These are phyloP conservation scores for Arthonia radiata DNA, from an alignment of 495 filamentous ascomycete species.

Conservation along the genomic window DNA sequence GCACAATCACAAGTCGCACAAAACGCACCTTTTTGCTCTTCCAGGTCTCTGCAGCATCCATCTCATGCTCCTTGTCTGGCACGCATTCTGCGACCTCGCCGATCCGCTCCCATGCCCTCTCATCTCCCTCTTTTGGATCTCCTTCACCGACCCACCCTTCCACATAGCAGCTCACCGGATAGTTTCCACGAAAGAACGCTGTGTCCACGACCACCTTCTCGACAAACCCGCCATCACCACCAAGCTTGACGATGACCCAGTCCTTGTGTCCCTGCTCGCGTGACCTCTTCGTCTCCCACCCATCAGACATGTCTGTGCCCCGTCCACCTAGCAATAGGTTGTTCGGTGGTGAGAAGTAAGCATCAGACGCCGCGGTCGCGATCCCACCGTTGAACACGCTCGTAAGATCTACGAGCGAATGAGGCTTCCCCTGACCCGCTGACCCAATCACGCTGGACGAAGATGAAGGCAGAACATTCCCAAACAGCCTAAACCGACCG, in stretches of 20 bases:
- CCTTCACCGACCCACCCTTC: too few species aligned
- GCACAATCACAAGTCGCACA: constrained; percentile 73
- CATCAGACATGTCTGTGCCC: constrained; percentile 80
- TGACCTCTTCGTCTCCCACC: constrained; percentile 77
- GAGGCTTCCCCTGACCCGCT: too few species aligned
- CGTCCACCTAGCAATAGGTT: constrained; percentile 69
- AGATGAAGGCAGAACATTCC: constrained; percentile 47
- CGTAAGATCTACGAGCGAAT: constrained; percentile 64
- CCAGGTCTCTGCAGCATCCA: too few species aligned
- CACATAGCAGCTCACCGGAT: too few species aligned
- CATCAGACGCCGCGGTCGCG: constrained; percentile 50
- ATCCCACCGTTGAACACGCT: constrained; percentile 62
- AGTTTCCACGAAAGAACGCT: constrained; percentile 77
- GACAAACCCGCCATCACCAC: constrained; percentile 42
- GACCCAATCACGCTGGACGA: too few species aligned
- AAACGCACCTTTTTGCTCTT: too few species aligned
- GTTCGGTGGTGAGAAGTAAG: constrained; percentile 65
- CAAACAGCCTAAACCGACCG: constrained; percentile 61
- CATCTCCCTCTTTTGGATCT: too few species aligned
- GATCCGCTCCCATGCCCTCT: too few species aligned
- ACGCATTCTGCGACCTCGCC: too few species aligned
- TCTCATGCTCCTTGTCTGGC: too few species aligned
- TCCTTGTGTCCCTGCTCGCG: constrained; percentile 55
- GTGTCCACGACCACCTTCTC: constrained; percentile 63
- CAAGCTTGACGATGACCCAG: constrained; percentile 63